These are phyloP conservation scores for Bruguiera sexangula DNA, from an alignment of 345 rosid species.

Conservation along the genomic window DNA sequence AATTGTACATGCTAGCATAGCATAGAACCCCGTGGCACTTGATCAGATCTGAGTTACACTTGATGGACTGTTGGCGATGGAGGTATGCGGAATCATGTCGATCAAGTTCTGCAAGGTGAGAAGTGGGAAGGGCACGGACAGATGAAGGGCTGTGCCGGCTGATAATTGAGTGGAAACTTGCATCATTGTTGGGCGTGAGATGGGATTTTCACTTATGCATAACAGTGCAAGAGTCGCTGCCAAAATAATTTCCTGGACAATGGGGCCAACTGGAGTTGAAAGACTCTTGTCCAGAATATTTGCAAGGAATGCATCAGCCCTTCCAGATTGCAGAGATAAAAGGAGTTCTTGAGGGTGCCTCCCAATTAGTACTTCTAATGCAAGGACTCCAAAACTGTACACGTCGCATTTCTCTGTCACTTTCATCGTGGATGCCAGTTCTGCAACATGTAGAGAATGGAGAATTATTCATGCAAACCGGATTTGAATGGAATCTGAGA, in stretches of 20 bases:
- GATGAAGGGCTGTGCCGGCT: not conserved
- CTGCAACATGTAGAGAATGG: slow-evolving; percentile 21
- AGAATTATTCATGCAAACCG: not conserved
- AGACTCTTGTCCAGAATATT: slow-evolving; percentile 15
- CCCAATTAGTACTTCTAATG: slow-evolving; percentile 39
- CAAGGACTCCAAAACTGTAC: slow-evolving; percentile 40
- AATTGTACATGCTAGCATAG: too few relatives aligned
- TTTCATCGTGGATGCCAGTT: slow-evolving; percentile 36
- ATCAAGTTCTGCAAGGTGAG: slow-evolving; percentile 18
- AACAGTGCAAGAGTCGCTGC: slow-evolving; percentile 14
- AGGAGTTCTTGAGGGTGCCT: slow-evolving; percentile 36
- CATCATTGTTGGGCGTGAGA: slow-evolving; percentile 18
- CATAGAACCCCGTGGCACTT: too few relatives aligned
- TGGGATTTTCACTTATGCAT: slow-evolving; percentile 14
- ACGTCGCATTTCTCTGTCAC: slow-evolving; percentile 44
- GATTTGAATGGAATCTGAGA: too few relatives aligned
- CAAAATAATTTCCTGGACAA: slow-evolving; percentile 14
- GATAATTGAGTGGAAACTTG: slow-evolving; percentile 13
- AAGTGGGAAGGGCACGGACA: slow-evolving; percentile 1
- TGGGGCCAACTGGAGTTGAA: slow-evolving; percentile 13
- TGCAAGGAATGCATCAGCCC: slow-evolving; percentile 11
- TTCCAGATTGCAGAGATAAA: slow-evolving; percentile 14
- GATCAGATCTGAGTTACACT: too few relatives aligned
- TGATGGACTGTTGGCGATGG: too few relatives aligned
- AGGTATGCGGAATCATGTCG: not conserved